Percentiles rank a stretch among this genome's conserved stretches.
phyloP scores from a whole-genome alignment of 495 filamentous ascomycete genomes.

The Evernia prunastri region DNA sequence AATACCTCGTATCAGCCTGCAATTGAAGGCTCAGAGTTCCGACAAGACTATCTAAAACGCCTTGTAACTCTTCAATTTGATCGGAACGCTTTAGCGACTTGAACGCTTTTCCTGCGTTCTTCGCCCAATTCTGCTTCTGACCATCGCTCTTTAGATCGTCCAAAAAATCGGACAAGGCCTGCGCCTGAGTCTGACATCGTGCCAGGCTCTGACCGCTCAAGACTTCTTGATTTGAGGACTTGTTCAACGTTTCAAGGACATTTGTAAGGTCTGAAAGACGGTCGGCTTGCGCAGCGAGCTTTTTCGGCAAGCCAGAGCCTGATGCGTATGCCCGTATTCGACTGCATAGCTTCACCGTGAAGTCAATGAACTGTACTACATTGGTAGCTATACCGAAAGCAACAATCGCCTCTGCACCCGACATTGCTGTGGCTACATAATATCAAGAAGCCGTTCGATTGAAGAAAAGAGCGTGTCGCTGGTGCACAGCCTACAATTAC shows the following conservation, averaged over 20 bases:
- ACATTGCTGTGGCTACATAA: slow-evolving; percentile 5
- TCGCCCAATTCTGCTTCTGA: slow-evolving; percentile 3
- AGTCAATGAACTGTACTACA: slow-evolving; percentile 21
- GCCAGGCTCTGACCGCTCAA: not conserved
- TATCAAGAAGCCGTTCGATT: not conserved
- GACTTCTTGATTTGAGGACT: not conserved
- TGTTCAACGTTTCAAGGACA: slow-evolving; percentile 8
- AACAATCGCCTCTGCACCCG: slow-evolving; percentile 17
- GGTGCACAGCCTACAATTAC: not conserved
- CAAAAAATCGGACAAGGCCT: slow-evolving; percentile 2
- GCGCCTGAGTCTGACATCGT: slow-evolving; percentile 13
- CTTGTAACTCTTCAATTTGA: slow-evolving; percentile 15
- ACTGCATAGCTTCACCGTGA: slow-evolving; percentile 16
- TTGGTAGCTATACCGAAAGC: slow-evolving; percentile 22
- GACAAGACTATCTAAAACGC: slow-evolving; percentile 12
- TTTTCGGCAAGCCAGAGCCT: slow-evolving; percentile 13
- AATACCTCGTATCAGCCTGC: slow-evolving; percentile 8
- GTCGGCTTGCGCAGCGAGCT: slow-evolving; percentile 14
- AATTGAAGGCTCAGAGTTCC: slow-evolving; percentile 12
- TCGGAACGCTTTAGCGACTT: slow-evolving; percentile 15
- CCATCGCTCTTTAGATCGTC: slow-evolving; percentile 12
- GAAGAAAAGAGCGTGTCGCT: not conserved
- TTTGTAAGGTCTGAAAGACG: slow-evolving; percentile 13
- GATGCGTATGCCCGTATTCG: slow-evolving; percentile 20
- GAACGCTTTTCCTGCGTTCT: slow-evolving; percentile 11